Base-by-base conservation (phyloP, 306 rosid genomes). In the Sindora glabra region DNA sequence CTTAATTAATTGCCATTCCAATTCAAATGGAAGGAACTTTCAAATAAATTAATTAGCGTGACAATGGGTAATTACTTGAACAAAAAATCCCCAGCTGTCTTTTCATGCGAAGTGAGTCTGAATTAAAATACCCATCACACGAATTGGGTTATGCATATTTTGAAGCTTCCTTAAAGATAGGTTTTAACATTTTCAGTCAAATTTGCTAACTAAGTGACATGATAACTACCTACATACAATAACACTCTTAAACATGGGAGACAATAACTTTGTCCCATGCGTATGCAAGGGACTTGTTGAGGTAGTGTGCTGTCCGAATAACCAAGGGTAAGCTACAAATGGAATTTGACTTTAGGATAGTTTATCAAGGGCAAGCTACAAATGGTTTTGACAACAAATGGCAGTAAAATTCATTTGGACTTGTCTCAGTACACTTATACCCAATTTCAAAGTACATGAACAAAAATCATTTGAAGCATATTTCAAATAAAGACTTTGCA, bases 51-150 rank as follows among this genome's bases (percentile, higher is more conserved):
- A 69, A 73, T 68, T 75, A 76, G 56, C 83, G 81, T 69, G 75
- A 73, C 62, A 63, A 67, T 69, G 68, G 53, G 77, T 62, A 77
- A 70, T 70, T 56, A 58, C n/a, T n/a, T n/a, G n/a, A n/a, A 41
- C 57, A n/a, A n/a, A n/a, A n/a, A 71, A 77, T 79, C 86, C 50
- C 15, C 37, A 10, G 56, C 56, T 65, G 53, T 79, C 81, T 62
- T 74, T 64, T 85, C 94, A 86, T 83, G 87, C n/a, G n/a, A n/a
- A n/a, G n/a, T 84, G 90, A 84, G 46, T 45, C 40, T 12, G 25
- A 86, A 83, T 81, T 71, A 65, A 72, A 64, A n/a, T 49, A 51
- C 75, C 94, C 76, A 87, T n/a, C n/a, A n/a, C 95, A 76, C 79
- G 89, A 65, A 29, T 65, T 55, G 80, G 80, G 84, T 84, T 79